Evolutionary conservation across 176 grass and related monocot genomes (phyloP).

Genomic region (Carex cristatella): DNA sequence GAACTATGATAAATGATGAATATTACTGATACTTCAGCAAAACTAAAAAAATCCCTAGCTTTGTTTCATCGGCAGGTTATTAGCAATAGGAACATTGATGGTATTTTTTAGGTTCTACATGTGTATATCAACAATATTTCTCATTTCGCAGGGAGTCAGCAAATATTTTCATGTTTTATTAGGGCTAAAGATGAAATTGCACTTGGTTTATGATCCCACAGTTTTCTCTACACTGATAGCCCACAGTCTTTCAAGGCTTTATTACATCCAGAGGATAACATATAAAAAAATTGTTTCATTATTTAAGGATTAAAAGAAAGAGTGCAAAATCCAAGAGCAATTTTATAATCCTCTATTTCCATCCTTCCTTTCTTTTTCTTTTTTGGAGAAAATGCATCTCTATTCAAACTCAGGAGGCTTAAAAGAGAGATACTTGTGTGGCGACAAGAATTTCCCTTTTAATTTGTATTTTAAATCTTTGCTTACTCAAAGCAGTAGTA

Average conservation of each 20-base stretch:
- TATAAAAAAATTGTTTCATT: background rate
- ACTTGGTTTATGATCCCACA: background rate
- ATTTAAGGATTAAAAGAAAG: too few species aligned
- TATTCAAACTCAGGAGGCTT: background rate
- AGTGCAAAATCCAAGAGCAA: too few species aligned
- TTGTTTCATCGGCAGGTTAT: background rate
- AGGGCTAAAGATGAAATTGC: background rate
- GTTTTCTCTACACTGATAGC: background rate
- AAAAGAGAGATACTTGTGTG: background rate
- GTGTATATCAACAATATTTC: background rate
- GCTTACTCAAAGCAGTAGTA: conserved; percentile 99
- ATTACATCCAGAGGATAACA: background rate
- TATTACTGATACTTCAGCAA: background rate
- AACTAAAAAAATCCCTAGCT: background rate
- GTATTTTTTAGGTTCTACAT: background rate
- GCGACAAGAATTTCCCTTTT: background rate
- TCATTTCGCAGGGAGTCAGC: background rate
- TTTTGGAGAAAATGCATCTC: background rate
- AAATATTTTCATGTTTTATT: background rate
- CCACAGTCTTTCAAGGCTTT: background rate
- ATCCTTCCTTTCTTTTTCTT: background rate
- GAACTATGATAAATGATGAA: background rate
- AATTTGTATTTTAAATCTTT: background rate
- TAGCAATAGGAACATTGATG: background rate
- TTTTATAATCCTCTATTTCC: background rate